Evolutionary conservation across 495 filamentous ascomycete species (phyloP), one percentile per base, ranked within the genome.

Genomic region (Xylaria intraflava): DNA sequence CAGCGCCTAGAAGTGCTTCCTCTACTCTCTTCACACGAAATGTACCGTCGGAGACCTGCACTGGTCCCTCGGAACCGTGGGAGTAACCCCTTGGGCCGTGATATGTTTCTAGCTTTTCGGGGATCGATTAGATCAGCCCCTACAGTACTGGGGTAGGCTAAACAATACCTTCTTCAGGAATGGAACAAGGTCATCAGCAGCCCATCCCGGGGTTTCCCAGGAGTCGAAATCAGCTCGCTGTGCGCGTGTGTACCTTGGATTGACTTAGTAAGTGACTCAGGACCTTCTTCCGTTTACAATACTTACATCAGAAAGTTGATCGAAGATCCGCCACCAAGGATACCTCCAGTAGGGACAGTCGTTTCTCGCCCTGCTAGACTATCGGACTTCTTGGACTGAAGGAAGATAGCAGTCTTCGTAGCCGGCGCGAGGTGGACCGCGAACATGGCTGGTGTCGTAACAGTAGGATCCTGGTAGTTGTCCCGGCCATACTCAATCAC

Each of bases 281-380:
- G 12, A 2, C 6, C n/a, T n/a, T 29, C 24, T 11, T 30, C 9
- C 14, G 6, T n/a, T 19, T 8, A 35, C 10, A n/a, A 11, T 10
- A 14, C 62, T 36, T 75, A 81, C 71, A 77, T 77, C 75, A 83
- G 78, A 48, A 80, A 77, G 59, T 85, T 86, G 24, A 82, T 78
- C 0, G 78, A 78, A 2, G 72, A 78, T 9, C 81, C 81, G 23
- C 82, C 83, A 41, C 83, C 82, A 0, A 86, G 69, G 0, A 75
- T 67, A 36, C 78, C 77, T 16, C 79, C 81, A 7, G 66, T 66
- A 0, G 77, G 72, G 8, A 86, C 74, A 16, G 79, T 69, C 10
- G 67, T 59, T 49, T 70, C 69, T 45, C 77, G 64, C 23, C 67
- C 72, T 47, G 62, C 71, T n/a, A 84, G 68, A 9, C 77, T 55